These are phyloP conservation scores for Verticillium isaacii DNA, from an alignment of 2,329 filamentous ascomycete species.

Conservation along the genomic window DNA sequence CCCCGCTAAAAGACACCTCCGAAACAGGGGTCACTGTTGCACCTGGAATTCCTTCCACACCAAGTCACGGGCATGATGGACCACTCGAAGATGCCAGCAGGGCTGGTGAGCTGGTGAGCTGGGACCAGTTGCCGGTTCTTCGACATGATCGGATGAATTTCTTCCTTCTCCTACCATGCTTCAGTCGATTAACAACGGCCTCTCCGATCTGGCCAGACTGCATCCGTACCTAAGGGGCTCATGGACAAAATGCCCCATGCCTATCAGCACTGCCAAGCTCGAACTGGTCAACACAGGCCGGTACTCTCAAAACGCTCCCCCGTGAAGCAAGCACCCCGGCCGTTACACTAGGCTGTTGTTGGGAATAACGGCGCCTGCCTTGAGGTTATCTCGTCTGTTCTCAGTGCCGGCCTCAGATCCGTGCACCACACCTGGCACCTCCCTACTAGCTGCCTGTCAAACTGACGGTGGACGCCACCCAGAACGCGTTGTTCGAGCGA, in stretches of 20 bases:
- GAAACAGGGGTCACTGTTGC: neutral
- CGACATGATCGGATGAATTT: neutral
- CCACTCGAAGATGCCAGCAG: neutral
- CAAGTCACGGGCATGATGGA: neutral
- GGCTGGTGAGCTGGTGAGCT: neutral
- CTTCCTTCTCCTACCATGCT: neutral
- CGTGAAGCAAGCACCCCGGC: neutral
- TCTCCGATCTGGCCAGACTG: neutral
- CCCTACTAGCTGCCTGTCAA: neutral
- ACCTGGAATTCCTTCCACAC: neutral
- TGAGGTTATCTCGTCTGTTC: neutral
- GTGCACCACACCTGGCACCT: neutral
- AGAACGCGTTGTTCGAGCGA: neutral
- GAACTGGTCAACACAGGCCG: neutral
- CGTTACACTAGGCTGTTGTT: neutral
- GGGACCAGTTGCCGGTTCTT: neutral
- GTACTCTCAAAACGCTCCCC: neutral
- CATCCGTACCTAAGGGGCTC: neutral
- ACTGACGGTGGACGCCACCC: neutral
- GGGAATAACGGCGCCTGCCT: neutral
- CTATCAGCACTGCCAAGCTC: neutral
- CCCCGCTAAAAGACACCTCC: neutral
- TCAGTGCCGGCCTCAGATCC: neutral
- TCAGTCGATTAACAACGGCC: neutral
- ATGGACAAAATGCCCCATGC: neutral